phyloP scores from a whole-genome alignment of 2,329 filamentous ascomycete species.

The Trichoderma oligosporum region DNA sequence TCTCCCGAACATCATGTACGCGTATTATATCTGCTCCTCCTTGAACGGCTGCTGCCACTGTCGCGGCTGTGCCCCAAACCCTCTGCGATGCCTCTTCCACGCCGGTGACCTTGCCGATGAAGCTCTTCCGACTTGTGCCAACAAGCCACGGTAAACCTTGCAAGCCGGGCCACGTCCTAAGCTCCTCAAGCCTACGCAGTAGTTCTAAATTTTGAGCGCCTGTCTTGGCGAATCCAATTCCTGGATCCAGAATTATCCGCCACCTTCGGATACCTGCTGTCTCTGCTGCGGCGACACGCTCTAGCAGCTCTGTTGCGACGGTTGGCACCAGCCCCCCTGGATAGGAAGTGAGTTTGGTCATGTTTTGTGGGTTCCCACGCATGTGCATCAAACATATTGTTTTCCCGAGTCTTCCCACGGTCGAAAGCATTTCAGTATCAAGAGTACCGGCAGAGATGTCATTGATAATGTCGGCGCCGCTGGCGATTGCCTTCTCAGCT shows the following conservation, averaged over 20 bases:
- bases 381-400: constrained; percentile 89
- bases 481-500: constrained; percentile 68
- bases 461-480: constrained; percentile 90
- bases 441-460: constrained; percentile 82
- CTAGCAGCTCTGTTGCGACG: constrained; percentile 64
- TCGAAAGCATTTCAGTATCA: constrained; percentile 76
- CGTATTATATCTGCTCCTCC: constrained; percentile 88
- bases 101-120: constrained; percentile 79
- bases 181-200: constrained; percentile 60
- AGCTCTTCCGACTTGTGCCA: constrained; percentile 83
- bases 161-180: constrained; percentile 63
- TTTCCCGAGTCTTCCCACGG: constrained; percentile 71
- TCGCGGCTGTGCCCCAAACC: constrained; percentile 81
- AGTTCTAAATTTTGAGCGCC: constrained; percentile 77
- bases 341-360: constrained; percentile 68
- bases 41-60: constrained; percentile 78
- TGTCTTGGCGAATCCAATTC: constrained; percentile 89
- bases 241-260: constrained; percentile 93
- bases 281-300: constrained; percentile 70
- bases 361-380: constrained; percentile 80
- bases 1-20: constrained; percentile 86
- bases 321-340: constrained; percentile 62
- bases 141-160: constrained; percentile 80
- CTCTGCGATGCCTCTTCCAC: constrained; percentile 67
- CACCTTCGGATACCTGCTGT: constrained; percentile 80